phyloP scores from a whole-genome alignment of 169 alveolate species.

The Babesia sp. region DNA sequence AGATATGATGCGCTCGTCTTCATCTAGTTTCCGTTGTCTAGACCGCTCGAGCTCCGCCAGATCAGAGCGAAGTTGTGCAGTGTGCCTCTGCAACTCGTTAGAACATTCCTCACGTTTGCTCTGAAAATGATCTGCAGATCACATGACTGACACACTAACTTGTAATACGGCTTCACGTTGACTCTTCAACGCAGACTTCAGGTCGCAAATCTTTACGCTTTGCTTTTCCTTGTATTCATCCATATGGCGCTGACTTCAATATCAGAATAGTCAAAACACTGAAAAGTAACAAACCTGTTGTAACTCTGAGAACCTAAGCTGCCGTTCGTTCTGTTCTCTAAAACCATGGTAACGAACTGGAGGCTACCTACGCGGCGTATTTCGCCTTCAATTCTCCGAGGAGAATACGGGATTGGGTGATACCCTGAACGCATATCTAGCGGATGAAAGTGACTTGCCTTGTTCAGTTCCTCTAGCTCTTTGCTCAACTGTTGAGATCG shows the following conservation, averaged over 20 bases:
- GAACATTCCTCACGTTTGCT: slow-evolving; percentile 1
- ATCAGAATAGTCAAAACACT: neutral
- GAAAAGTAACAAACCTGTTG: neutral
- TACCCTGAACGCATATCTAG: neutral
- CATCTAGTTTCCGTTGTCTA: slow-evolving; percentile 3
- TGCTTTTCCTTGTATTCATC: slow-evolving; percentile 46
- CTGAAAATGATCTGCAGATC: neutral
- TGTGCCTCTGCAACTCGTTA: slow-evolving; percentile 6
- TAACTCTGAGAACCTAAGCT: slow-evolving; percentile 3
- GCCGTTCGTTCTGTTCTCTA: slow-evolving; percentile 26
- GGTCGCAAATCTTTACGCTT: slow-evolving; percentile 33
- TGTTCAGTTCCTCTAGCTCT: slow-evolving; percentile 23
- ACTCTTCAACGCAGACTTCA: slow-evolving; percentile 9
- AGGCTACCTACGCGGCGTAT: neutral
- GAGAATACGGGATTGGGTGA: slow-evolving; percentile 20
- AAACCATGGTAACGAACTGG: neutral
- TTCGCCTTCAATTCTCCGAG: slow-evolving; percentile 11
- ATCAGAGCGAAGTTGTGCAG: neutral
- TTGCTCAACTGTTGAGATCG: neutral
- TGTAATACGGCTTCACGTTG: slow-evolving; percentile 16
- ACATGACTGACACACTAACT: neutral
- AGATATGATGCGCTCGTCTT: slow-evolving; percentile 12
- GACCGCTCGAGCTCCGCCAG: neutral
- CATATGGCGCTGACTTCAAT: slow-evolving; percentile 34
- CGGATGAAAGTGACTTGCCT: neutral